These are phyloP conservation scores for Tolypocladium pustulatum DNA, from an alignment of 2,329 filamentous ascomycete species.

Conservation along the genomic window DNA sequence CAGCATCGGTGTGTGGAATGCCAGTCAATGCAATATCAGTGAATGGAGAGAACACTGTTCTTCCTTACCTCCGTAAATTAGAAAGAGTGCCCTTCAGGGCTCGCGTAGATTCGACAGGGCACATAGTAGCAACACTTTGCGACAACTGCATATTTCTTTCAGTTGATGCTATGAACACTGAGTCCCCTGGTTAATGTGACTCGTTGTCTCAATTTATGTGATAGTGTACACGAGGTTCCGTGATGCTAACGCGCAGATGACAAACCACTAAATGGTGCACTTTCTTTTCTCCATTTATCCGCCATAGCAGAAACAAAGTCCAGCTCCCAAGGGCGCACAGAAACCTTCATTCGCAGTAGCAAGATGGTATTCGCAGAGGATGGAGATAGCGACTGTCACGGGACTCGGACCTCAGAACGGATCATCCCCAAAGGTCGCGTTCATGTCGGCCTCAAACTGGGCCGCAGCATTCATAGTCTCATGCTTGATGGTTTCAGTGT, in stretches of 20 bases:
- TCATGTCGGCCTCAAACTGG: slow-evolving; percentile 8
- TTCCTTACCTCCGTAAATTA: too few species aligned
- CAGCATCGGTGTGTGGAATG: not conserved
- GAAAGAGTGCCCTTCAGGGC: not conserved
- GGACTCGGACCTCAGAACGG: slow-evolving; percentile 5
- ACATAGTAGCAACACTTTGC: not conserved
- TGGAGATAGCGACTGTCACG: not conserved
- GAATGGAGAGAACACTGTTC: not conserved
- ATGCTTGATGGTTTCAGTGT: slow-evolving; percentile 5
- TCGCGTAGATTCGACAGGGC: not conserved
- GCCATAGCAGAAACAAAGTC: not conserved
- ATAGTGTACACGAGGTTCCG: not conserved
- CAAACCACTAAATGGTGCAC: too few species aligned
- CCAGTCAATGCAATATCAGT: too few species aligned
- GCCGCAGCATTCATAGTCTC: slow-evolving; percentile 9
- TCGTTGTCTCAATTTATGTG: not conserved
- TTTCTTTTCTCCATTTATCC: not conserved
- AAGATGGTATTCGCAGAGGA: not conserved
- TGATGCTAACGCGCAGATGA: not conserved
- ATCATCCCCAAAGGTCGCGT: slow-evolving; percentile 1
- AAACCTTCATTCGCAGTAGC: not conserved
- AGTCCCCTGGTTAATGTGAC: not conserved
- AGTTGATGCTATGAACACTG: not conserved
- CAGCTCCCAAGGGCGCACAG: not conserved
- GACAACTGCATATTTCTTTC: not conserved